Evolutionary conservation across 2,329 filamentous ascomycete species (phyloP).

Genomic region (Neofusicoccum umdonicola): DNA sequence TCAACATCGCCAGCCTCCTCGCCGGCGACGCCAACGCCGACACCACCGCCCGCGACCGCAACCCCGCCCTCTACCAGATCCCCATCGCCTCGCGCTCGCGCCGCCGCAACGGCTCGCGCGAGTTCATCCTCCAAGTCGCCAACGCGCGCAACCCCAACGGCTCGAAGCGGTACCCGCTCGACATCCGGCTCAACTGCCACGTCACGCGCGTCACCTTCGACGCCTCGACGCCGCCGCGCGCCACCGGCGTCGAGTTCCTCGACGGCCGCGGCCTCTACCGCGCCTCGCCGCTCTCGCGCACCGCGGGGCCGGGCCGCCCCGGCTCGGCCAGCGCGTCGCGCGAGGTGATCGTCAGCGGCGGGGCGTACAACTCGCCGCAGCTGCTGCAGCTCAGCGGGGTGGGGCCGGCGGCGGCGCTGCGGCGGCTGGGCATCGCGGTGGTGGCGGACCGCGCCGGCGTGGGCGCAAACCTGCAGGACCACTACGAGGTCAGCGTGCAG

Average conservation of each 20-base stretch:
- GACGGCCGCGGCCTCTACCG: constrained; percentile 39
- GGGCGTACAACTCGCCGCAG: constrained; percentile 63
- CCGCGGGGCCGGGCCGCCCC: constrained; percentile 32
- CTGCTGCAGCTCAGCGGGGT: constrained; percentile 65
- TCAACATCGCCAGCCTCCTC: constrained; percentile 16
- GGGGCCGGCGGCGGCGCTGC: constrained; percentile 54
- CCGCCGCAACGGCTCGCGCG: constrained; percentile 54
- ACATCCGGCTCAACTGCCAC: constrained; percentile 59
- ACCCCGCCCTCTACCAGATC: constrained; percentile 56
- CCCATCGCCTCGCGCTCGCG: constrained; percentile 51
- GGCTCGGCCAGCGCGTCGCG: constrained; percentile 42
- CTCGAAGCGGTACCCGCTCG: constrained; percentile 48
- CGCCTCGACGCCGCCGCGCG: constrained; percentile 47
- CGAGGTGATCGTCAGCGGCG: constrained; percentile 49
- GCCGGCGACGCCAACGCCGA: constrained; percentile 51
- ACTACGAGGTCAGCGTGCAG: constrained; percentile 54
- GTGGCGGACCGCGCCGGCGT: constrained; percentile 60
- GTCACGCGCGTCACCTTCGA: constrained; percentile 67
- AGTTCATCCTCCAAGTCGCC: constrained; percentile 54
- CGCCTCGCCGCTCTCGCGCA: constrained; percentile 32
- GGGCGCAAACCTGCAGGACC: constrained; percentile 63
- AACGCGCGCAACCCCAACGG: constrained; percentile 43
- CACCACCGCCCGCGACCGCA: constrained; percentile 43
- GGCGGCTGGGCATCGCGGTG: constrained; percentile 53
- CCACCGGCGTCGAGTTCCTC: constrained; percentile 45